A percentile compares a stretch with the other conserved stretches of the same genome.
Conservation (phyloP, 176 grass and related monocot species). For the Lolium rigidum region DNA sequence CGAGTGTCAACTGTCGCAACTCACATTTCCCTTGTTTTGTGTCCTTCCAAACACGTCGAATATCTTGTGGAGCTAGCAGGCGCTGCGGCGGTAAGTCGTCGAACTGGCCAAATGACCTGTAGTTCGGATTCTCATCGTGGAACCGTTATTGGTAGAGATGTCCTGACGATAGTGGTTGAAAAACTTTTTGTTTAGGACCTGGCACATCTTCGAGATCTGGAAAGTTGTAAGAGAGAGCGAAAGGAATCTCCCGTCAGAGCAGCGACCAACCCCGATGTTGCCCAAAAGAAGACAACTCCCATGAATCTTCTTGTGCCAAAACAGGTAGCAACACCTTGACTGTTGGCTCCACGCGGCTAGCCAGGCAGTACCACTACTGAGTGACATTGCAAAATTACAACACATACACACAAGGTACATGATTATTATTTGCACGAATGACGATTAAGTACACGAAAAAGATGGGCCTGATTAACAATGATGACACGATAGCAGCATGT, state of each 20-base stretch:
- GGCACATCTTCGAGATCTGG: constrained; percentile 1
- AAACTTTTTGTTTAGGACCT: not conserved
- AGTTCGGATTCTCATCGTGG: not conserved
- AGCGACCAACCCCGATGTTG: not conserved
- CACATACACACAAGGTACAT: not conserved
- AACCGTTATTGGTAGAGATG: not conserved
- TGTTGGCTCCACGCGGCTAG: not conserved
- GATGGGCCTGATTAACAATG: constrained; percentile 38
- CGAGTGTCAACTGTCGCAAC: not conserved
- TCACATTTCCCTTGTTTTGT: too few relatives aligned
- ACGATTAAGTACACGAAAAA: constrained; percentile 53
- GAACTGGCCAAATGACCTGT: not conserved
- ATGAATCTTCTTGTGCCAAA: constrained; percentile 43
- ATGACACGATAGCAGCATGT: not conserved
- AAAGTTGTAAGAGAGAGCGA: not conserved
- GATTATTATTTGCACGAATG: constrained; percentile 23
- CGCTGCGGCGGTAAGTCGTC: not conserved
- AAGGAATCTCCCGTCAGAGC: constrained; percentile 10
- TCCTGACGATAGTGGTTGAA: not conserved
- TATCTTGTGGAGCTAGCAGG: not conserved
- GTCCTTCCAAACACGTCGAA: not conserved
- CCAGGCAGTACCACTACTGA: not conserved
- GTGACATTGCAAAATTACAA: not conserved
- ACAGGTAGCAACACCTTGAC: constrained; percentile 10
- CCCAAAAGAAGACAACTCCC: constrained; percentile 12